Percentiles rank a stretch among this genome's conserved stretches.
Conservation (phyloP, 2,329 filamentous ascomycete species). For the Cyphellophora attinorum region DNA sequence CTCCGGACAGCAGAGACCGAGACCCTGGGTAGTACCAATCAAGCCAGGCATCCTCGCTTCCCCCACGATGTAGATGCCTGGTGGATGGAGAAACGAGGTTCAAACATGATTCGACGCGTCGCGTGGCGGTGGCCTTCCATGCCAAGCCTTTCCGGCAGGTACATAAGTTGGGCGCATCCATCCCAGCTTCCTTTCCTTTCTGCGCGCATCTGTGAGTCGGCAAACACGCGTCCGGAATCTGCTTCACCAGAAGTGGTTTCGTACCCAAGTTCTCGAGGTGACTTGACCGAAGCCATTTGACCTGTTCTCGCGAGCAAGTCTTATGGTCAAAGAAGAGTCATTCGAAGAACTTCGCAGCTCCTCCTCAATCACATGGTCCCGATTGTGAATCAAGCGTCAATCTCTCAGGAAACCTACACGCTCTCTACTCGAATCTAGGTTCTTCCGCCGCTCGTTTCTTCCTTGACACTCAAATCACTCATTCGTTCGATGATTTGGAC, state of each 20-base stretch:
- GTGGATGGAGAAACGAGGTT: too few species aligned
- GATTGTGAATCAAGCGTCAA: slow-evolving; percentile 37
- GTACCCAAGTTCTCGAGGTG: slow-evolving; percentile 5
- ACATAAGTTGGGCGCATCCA: not conserved
- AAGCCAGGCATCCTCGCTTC: too few species aligned
- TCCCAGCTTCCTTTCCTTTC: slow-evolving; percentile 3
- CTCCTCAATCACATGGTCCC: slow-evolving; percentile 41
- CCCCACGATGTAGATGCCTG: too few species aligned
- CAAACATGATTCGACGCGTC: too few species aligned
- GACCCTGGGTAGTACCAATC: too few species aligned
- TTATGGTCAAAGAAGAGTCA: slow-evolving; percentile 21
- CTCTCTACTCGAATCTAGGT: slow-evolving; percentile 28
- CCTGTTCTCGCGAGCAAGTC: slow-evolving; percentile 10
- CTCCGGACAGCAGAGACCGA: too few species aligned
- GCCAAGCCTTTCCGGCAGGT: too few species aligned
- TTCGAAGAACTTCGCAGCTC: slow-evolving; percentile 45
- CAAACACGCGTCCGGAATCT: too few species aligned
- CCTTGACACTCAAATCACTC: slow-evolving; percentile 30
- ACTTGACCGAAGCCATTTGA: slow-evolving; percentile 10
- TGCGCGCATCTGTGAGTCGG: slow-evolving; percentile 20
- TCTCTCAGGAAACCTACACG: slow-evolving; percentile 26
- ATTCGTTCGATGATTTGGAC: slow-evolving; percentile 32
- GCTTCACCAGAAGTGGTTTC: too few species aligned
- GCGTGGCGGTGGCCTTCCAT: too few species aligned
- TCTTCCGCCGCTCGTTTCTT: slow-evolving; percentile 25